A percentile compares a stretch with the other conserved stretches of the same genome.
Evolutionary conservation across 176 grass and related monocot genomes (phyloP).

Genomic region (Aegilops umbellulata): DNA sequence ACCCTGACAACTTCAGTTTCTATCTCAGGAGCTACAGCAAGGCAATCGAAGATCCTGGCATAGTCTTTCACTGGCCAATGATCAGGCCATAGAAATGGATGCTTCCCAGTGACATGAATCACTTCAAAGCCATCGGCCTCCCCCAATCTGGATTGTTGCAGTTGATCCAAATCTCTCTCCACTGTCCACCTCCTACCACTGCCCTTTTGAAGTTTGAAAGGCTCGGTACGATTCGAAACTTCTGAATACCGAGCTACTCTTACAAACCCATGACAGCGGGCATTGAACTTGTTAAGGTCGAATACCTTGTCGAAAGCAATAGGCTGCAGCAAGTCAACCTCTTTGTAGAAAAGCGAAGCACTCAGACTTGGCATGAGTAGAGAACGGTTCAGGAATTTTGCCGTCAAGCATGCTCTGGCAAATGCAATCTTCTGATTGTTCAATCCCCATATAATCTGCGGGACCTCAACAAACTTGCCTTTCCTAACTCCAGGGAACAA

Average conservation of each 20-base stretch:
- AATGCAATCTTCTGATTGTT: conserved; percentile 99
- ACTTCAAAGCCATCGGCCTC: conserved; percentile 58
- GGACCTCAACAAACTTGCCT: conserved; percentile 83
- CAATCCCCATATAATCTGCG: conserved; percentile 98
- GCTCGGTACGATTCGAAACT: conserved; percentile 51
- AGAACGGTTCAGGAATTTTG: conserved; percentile 79
- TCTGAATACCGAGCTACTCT: conserved; percentile 80
- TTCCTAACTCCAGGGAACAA: conserved; percentile 51
- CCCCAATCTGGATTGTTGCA: conserved; percentile 49
- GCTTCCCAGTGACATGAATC: conserved; percentile 71
- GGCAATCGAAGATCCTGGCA: conserved; percentile 77
- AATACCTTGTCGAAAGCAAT: conserved; percentile 86
- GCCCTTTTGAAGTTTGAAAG: conserved; percentile 76
- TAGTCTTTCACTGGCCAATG: conserved; percentile 92
- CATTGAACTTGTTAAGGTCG: conserved; percentile 85
- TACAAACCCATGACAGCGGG: conserved; percentile 68
- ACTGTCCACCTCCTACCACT: conserved; percentile 93
- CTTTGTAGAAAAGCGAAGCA: conserved; percentile 96
- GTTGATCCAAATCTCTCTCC: conserved; percentile 81
- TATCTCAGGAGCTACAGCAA: conserved; percentile 76
- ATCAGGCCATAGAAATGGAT: conserved; percentile 95
- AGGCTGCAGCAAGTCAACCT: conserved; percentile 83
- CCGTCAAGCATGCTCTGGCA: conserved; percentile 84
- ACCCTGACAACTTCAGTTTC: conserved; percentile 76
- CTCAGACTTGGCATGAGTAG: conserved; percentile 97